Evolutionary conservation across 1,284 basidiomycete genomes (phyloP), one percentile per base, ranked within the genome.

Genomic region (Melampsora americana): DNA sequence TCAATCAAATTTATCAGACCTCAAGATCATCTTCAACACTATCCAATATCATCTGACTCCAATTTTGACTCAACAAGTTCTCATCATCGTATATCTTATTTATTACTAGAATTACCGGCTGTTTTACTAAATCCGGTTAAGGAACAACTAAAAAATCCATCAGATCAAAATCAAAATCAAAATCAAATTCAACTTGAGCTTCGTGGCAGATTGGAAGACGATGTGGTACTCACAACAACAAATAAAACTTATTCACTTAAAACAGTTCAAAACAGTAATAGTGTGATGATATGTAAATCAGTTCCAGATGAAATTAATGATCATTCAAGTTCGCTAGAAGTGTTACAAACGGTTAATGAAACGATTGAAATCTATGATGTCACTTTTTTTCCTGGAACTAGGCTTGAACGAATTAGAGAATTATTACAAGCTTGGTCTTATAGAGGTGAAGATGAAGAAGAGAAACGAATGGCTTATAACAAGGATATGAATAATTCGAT

Each of bases 231-330:
- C 3, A 76, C 73, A 20, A 68, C 66, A 18, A 30, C 32, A 12
- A 44, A 76, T 35, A 60, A 69, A 39, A 68, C 73, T 20, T 76
- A 69, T 35, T 48, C 56, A 53, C 73, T 76, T 30, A n/a, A 59
- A 32, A 69, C 73, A 28, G 64, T 76, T 16, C 44, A 76, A 50
- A 76, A 69, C 28, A 76, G 73, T 56, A 76, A 76, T 44, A 76
- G 73, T 44, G 66, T 69, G 39, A 62, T 76, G 73, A 62, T 76
- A 5, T 76, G 73, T 62, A 66, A 46, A 20, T 64, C 60, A 16
- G 39, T 20, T n/a, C n/a, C 30, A 9, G 60, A 23, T 11, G 26
- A 28, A 28, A 30, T 9, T 16, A 42, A 48, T n/a, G 32, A 64
- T 35, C 59, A 39, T 18, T 30, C 30, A 16, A 26, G 46, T 16